Conservation (phyloP, 257 asterid genomes). For the Nicotiana obtusifolia region DNA sequence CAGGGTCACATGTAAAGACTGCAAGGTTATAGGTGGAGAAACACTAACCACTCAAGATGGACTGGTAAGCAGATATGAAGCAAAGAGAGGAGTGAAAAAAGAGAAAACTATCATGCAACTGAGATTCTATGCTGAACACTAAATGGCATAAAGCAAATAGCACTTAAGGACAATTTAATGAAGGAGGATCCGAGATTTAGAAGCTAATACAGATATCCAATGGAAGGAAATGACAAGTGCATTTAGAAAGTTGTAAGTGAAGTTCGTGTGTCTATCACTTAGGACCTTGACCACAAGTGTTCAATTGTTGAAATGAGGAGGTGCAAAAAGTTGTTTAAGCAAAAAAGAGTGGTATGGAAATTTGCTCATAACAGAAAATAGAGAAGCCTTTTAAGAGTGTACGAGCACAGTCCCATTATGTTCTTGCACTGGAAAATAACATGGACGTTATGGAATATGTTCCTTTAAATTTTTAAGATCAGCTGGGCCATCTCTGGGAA, state of each 20-base stretch:
- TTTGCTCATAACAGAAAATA: neutral
- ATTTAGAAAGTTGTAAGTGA: neutral
- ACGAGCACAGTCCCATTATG: neutral
- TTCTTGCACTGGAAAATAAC: neutral
- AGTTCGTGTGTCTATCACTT: neutral
- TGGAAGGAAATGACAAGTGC: neutral
- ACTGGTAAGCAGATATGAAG: neutral
- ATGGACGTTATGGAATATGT: neutral
- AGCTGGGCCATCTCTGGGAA: neutral
- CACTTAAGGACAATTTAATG: neutral
- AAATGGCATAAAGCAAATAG: neutral
- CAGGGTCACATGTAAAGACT: neutral
- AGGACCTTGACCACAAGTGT: neutral
- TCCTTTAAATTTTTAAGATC: neutral
- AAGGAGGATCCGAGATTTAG: neutral
- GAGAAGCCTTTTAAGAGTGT: neutral
- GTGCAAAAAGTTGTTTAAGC: neutral
- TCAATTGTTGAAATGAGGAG: neutral
- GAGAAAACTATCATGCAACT: neutral
- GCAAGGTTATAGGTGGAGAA: neutral
- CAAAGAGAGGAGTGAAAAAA: neutral
- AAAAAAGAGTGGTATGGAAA: neutral
- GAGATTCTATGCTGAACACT: neutral
- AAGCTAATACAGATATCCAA: neutral
- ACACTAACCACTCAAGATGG: constrained; percentile 4